Base-by-base conservation (phyloP, 805 yeast species). In the Suhomyces sp. region DNA sequence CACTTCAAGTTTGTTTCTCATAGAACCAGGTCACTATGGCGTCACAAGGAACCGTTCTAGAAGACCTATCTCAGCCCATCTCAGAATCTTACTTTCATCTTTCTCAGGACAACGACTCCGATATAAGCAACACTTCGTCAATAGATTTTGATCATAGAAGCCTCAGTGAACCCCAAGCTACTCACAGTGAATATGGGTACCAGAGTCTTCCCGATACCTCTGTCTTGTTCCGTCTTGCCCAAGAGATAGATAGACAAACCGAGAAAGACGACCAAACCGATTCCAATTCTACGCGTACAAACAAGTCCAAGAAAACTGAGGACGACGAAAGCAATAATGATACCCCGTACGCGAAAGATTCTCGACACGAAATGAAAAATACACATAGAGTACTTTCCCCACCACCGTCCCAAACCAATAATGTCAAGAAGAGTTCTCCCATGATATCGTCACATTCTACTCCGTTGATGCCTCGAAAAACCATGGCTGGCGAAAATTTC, bases 51-150 rank as follows among this genome's bases (percentile, higher is more conserved):
- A 29, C 33, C 8, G 41, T 25, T 2, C 37, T 13, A 10, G 50
- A 41, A 41, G 67, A 63, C 44, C 48, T 62, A 41, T 56, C 66
- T 15, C 63, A 60, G 43, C 65, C 65, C n/a, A 47, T 63, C 43
- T 58, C 71, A 9, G 72, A 69, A 55, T 67, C 73, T 21, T 69
- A 62, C 51, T 52, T 60, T 49, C 67, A 67, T 52, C 57, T 67
- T 17, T 60, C 70, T 13, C 62, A 59, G 50, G 69, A 65, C 46
- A 57, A 58, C 20, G 58, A 59, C 12, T 56, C 53, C 33, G 56
- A 49, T 6, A 22, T 59, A 4, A 55, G 56, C 47, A 47, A 56
- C 25, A 44, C 45, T 4, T 46, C 48, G n/a, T 57, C 54, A 8
- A 43, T 33, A 37, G 58, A 55, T 10, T 35, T 44, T 22, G 37